Base-by-base conservation (phyloP, 2,329 filamentous ascomycete genomes). In the Grosmannia clavigera region DNA sequence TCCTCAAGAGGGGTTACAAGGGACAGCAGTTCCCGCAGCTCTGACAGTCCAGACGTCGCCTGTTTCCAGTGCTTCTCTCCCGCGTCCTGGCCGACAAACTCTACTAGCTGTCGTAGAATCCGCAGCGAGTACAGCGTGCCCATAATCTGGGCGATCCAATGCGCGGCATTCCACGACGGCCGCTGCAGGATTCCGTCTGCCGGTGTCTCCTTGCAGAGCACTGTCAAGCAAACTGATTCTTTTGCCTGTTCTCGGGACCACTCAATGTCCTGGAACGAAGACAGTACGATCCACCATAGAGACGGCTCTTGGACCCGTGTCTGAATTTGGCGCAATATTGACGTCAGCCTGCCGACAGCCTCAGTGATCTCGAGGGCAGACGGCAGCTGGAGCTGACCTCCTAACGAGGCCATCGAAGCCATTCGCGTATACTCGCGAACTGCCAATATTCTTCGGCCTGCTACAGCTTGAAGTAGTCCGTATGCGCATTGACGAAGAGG, bases 61-160 rank as follows among this genome's bases (percentile, higher is more conserved):
- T 52, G 22, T n/a, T 27, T 5, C 46, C 27, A n/a, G n/a, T 50
- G 51, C 22, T 3, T 33, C 14, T 10, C 19, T 11, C 55, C 27
- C 0, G 46, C 22, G 6, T 55, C 48, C 7, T n/a, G 31, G 19
- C 46, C 14, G 12, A 75, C 58, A 10, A 73, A 66, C 29, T 72
- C 72, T 2, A 79, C 63, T 4, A 83, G 68, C 66, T 84, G 81
- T 61, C 72, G 71, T 25, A 80, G 67, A 62, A 83, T 80, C 52
- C 83, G 76, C 1, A 87, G 67, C 0, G 84, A 87, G 66, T 87
- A 88, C 6, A 82, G 70, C 0, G 78, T 74, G 5, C 81, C 81
- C 59, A 86, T 81, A 0, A 83, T 69, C 63, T 86, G 81, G 0
- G 84, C 83, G 10, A 77, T 69, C 55, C 86, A 74, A 65, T 90